These are phyloP conservation scores for Phytophthora nicotianae DNA, from an alignment of 352 stramenopile species.

Conservation along the genomic window DNA sequence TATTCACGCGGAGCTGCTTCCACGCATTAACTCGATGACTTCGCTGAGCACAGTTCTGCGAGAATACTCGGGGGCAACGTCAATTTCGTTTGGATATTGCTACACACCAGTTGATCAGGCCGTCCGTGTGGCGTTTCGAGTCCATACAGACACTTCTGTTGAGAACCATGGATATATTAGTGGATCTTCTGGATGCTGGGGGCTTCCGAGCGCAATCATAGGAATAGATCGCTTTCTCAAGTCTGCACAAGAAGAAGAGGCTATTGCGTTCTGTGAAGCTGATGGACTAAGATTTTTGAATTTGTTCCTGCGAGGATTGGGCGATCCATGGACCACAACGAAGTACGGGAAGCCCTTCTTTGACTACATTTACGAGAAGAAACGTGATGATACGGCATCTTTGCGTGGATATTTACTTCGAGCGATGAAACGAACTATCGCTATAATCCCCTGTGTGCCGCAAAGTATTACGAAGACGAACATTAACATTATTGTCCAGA, in stretches of 20 bases:
- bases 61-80: constrained; percentile 18
- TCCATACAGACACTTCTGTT: constrained; percentile 11
- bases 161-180: constrained; percentile 1
- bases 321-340: constrained; percentile 3
- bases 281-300: constrained; percentile 21
- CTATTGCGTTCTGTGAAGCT: constrained; percentile 22
- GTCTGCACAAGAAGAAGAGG: constrained; percentile 18
- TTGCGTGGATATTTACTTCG: constrained; percentile 11
- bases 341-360: constrained; percentile 13
- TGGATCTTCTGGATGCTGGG: constrained; percentile 5
- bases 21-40: constrained; percentile 16
- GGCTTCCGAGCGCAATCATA: constrained; percentile 12
- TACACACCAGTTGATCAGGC: constrained; percentile 10
- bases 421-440: constrained; percentile 9
- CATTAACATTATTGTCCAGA: constrained; percentile 11
- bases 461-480: constrained; percentile 24
- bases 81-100: constrained; percentile 27
- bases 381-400: background rate
- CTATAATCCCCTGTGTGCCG: constrained; percentile 6
- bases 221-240: constrained; percentile 13
- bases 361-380: constrained; percentile 1
- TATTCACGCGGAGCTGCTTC: constrained; percentile 27
- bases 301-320: constrained; percentile 11
- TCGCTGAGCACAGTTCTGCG: constrained; percentile 13
- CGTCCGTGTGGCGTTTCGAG: constrained; percentile 19